Conservation (phyloP, 495 filamentous ascomycete species). For the Chaetomium tenue region DNA sequence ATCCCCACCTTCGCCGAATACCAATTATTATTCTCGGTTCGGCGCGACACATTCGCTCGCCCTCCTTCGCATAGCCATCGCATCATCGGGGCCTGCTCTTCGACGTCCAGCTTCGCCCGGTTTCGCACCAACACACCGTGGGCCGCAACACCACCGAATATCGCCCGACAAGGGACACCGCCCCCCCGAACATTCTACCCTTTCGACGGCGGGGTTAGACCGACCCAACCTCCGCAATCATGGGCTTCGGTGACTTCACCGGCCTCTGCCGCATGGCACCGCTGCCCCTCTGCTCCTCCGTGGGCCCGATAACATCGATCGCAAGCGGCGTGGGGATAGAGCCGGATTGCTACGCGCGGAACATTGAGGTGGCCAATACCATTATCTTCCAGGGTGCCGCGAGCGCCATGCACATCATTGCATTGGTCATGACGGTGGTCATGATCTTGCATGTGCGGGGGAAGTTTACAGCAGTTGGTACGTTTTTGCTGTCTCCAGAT, state of each 20-base stretch:
- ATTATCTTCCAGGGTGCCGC: slow-evolving; percentile 95
- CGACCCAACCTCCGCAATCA: slow-evolving; percentile 41
- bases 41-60: background rate
- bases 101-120: background rate
- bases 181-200: too few relatives aligned
- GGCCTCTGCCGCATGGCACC: slow-evolving; percentile 81
- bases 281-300: slow-evolving; percentile 81
- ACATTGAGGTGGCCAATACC: slow-evolving; percentile 94
- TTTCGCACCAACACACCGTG: too few relatives aligned
- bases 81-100: background rate
- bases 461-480: slow-evolving; percentile 98
- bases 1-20: slow-evolving; percentile 18
- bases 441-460: slow-evolving; percentile 96
- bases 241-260: slow-evolving; percentile 90
- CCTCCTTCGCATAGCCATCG: background rate
- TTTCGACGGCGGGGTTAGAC: slow-evolving; percentile 14
- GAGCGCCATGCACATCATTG: slow-evolving; percentile 88
- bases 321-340: slow-evolving; percentile 74
- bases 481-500: slow-evolving; percentile 37
- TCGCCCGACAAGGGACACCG: background rate
- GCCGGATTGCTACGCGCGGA: slow-evolving; percentile 87
- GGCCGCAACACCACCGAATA: background rate
- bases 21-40: background rate
- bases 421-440: slow-evolving; percentile 86
- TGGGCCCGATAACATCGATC: slow-evolving; percentile 63